phyloP scores from a whole-genome alignment of 2,329 filamentous ascomycete species.

The Talaromyces marneffei region DNA sequence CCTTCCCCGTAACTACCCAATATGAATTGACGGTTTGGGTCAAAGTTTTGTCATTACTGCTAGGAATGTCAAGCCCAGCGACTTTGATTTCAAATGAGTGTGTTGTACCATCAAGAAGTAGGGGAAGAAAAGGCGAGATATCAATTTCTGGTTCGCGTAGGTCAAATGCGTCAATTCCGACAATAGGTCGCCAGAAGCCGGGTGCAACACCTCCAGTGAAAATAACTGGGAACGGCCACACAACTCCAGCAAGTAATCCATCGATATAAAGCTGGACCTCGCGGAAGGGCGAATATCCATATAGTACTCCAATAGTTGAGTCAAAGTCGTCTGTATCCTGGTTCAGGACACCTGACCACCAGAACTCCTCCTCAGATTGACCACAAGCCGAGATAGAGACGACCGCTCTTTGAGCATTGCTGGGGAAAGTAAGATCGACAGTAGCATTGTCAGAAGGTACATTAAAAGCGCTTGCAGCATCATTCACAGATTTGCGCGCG shows the following conservation, averaged over 20 bases:
- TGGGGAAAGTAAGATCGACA: conserved; percentile 57
- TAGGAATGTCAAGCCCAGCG: conserved; percentile 57
- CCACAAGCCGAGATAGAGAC: conserved; percentile 73
- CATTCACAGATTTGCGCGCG: conserved; percentile 27
- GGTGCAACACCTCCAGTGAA: conserved; percentile 77
- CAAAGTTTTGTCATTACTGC: conserved; percentile 43
- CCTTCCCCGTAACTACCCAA: conserved; percentile 73
- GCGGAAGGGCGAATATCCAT: conserved; percentile 67
- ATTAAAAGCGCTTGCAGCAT: conserved; percentile 60
- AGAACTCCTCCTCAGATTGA: conserved; percentile 73
- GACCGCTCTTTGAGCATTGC: conserved; percentile 62
- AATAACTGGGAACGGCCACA: conserved; percentile 76
- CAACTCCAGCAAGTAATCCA: conserved; percentile 63
- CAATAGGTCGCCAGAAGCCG: conserved; percentile 70
- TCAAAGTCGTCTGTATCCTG: conserved; percentile 57
- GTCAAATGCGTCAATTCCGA: conserved; percentile 73
- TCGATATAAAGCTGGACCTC: conserved; percentile 75
- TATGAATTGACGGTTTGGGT: conserved; percentile 55
- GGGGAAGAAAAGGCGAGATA: conserved; percentile 67
- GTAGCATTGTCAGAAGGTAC: conserved; percentile 59
- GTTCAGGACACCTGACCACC: conserved; percentile 72
- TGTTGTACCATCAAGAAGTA: conserved; percentile 58
- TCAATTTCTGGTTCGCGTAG: conserved; percentile 76
- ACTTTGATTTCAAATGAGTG: conserved; percentile 67
- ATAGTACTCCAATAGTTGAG: conserved; percentile 50